Conservation (phyloP, 331 rosid species). For the Acacia pycnantha region DNA sequence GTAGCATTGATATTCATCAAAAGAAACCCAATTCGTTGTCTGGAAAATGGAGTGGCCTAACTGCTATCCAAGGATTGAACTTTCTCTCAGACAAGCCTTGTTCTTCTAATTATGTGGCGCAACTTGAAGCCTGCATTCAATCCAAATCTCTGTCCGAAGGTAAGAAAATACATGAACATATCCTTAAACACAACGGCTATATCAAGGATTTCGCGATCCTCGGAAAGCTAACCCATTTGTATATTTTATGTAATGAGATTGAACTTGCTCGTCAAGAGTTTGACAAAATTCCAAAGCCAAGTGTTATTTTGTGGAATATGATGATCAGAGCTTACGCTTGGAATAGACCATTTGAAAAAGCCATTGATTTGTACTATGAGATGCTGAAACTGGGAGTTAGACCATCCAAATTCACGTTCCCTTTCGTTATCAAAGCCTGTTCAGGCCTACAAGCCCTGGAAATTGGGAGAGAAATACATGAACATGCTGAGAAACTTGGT, state of each 20-base stretch:
- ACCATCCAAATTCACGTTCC: constrained; percentile 60
- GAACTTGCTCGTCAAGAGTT: constrained; percentile 53
- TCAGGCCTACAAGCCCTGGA: constrained; percentile 50
- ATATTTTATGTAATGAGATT: constrained; percentile 39
- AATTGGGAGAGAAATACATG: constrained; percentile 51
- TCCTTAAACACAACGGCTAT: constrained; percentile 16
- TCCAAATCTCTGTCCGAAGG: constrained; percentile 36
- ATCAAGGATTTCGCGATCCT: constrained; percentile 20
- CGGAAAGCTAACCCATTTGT: constrained; percentile 35
- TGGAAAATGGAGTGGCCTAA: neutral
- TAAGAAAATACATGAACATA: constrained; percentile 35
- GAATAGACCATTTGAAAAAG: constrained; percentile 48
- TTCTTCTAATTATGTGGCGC: constrained; percentile 18
- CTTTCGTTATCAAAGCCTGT: constrained; percentile 70
- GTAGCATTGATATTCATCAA: neutral
- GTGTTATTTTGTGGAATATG: constrained; percentile 51
- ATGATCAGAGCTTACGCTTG: constrained; percentile 64
- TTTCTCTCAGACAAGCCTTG: neutral
- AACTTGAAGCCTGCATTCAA: constrained; percentile 40
- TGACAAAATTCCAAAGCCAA: constrained; percentile 60
- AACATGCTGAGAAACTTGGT: constrained; percentile 39
- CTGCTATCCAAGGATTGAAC: neutral
- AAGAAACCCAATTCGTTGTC: neutral
- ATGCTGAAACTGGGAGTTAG: constrained; percentile 42
- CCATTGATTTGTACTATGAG: constrained; percentile 43